phyloP scores from a whole-genome alignment of 2,329 filamentous ascomycete genomes.

The Nectriaceae sp. region DNA sequence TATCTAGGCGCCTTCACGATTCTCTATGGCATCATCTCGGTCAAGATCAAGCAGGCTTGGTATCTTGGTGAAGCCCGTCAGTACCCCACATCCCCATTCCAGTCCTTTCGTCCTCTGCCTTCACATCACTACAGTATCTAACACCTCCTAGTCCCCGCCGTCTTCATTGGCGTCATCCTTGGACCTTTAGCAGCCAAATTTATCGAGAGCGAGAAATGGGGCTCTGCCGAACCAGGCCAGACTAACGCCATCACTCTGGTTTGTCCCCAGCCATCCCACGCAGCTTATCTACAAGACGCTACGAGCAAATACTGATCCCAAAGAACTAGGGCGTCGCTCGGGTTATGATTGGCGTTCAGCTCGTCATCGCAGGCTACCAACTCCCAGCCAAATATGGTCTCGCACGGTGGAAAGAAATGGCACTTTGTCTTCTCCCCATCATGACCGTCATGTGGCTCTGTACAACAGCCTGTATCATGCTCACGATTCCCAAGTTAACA shows the following conservation, averaged over 20 bases:
- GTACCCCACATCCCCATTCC: conserved; percentile 21
- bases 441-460: conserved; percentile 65
- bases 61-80: conserved; percentile 56
- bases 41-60: conserved; percentile 54
- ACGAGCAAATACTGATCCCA: conserved; percentile 7
- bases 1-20: conserved; percentile 47
- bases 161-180: conserved; percentile 54
- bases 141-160: conserved; percentile 49
- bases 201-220: conserved; percentile 42
- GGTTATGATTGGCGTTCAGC: conserved; percentile 63
- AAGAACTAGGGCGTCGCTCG: conserved; percentile 47
- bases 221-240: conserved; percentile 27
- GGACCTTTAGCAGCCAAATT: conserved; percentile 58
- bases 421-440: conserved; percentile 56
- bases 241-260: conserved; percentile 43
- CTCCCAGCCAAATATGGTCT: conserved; percentile 57
- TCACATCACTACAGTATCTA: not conserved
- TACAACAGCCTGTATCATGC: conserved; percentile 57
- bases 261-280: conserved; percentile 7
- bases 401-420: conserved; percentile 53
- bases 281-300: too few species aligned
- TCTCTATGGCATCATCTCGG: conserved; percentile 51
- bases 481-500: conserved; percentile 55
- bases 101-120: too few species aligned
- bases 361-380: conserved; percentile 65